Evolutionary conservation across 2,329 filamentous ascomycete genomes (phyloP), one percentile per base, ranked within the genome.

Genomic region (Aureobasidium subglaciale): DNA sequence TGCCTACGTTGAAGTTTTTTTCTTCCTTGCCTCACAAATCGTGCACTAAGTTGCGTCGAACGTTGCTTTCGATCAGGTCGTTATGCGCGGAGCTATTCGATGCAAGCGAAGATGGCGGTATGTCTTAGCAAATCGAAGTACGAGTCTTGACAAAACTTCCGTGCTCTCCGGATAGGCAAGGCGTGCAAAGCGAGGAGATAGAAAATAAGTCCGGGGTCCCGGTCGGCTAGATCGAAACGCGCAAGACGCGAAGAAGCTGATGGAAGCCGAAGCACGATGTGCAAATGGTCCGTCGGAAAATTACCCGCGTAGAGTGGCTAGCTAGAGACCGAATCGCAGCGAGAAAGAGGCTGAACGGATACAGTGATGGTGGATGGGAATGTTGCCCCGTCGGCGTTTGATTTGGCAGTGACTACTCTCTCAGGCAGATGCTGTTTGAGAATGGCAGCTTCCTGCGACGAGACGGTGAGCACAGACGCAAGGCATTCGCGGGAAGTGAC

Each of bases 301-400:
- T 48, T 48, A 34, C n/a, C 43, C 48, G 48, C 25, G 35, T 24
- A 10, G 18, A 20, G 35, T 50, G 22, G 22, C 46, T 41, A 16
- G 16, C 25, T 30, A 16, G 7, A 15, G 29, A 27, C 16, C n/a
- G 35, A 9, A 27, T 7, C 6, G 48, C 13, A 40, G 37, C 35
- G n/a, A 32, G 35, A 52, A 50, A 52, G 48, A 52, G 48, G 34
- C 48, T 52, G 48, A 52, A 52, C 32, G 25, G 35, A 40, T 18
- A 24, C 34, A 20, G 24, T 52, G 35, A 32, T 41, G 48, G 37
- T 38, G 37, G 46, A 37, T 50, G 46, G 24, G 24, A 50, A 18
- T 27, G 15, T 38, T 18, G 46, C 32, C 20, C 46, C 46, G 46
- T 52, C 48, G 48, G 48, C 48, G 48, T 52, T 41, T 52, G 40